Base-by-base conservation (phyloP, 2,329 filamentous ascomycete species). In the Davidsoniella australis region DNA sequence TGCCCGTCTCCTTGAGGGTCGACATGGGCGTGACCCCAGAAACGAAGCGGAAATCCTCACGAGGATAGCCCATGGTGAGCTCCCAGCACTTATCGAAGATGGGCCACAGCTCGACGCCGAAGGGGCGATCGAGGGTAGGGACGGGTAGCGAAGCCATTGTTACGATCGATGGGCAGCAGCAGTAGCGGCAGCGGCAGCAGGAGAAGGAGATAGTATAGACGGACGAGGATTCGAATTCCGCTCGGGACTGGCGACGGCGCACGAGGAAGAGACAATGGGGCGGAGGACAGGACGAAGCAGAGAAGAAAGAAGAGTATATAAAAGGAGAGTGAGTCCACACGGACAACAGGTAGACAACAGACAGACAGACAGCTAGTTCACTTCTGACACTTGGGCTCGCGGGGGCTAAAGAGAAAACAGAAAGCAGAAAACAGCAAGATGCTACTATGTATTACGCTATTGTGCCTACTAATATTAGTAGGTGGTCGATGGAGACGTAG, bases 91-190 rank as follows among this genome's bases (percentile, higher is more conserved):
- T 85, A 69, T 82, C 83, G 75, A 96, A 96, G 67, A 93, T 78
- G 58, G 89, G 86, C 91, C 91, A 96, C 65, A 95, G 69, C 55
- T 84, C 73, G 57, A 96, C 70, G 64, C 89, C 91, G 61, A 96
- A 96, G 33, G 89, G 89, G 56, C 84, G 79, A 64, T 95, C 88
- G 66, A 96, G 73, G 54, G 86, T 86, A 50, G 89, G 89, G 57
- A 78, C 63, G 24, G 50, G 47, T 40, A 50, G 36, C 47, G 51
- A 50, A 39, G 43, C 51, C 47, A 50, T 53, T 53, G 47, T 53
- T 41, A 33, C 20, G 29, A 45, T n/a, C 10, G 14, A 24, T 7
- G n/a, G 42, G 33, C 26, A 36, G 24, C 18, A 20, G 38, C 23
- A 36, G 12, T 48, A 26, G 41, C 26, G 20, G 29, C 16, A 37